Evolutionary conservation across 768 basidiomycete species (phyloP).

Genomic region (Pisolithus sp.): DNA sequence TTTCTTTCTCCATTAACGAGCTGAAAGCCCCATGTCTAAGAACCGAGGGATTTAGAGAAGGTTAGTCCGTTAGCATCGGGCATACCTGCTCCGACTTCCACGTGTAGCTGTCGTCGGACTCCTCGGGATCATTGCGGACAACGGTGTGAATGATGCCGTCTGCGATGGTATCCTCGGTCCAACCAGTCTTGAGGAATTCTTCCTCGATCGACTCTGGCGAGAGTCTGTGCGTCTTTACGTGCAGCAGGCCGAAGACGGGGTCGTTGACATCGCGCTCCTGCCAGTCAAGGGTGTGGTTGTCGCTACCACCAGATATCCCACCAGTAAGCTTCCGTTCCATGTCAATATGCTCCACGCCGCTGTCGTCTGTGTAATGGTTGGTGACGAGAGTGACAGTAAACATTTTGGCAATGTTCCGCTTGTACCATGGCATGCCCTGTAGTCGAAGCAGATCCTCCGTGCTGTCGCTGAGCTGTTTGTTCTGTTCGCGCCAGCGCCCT

Average conservation of each 20-base stretch:
- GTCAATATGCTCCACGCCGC: slow-evolving; percentile 57
- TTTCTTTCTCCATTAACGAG: slow-evolving; percentile 51
- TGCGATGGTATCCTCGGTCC: slow-evolving; percentile 35
- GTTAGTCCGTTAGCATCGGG: slow-evolving; percentile 4
- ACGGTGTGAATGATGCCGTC: slow-evolving; percentile 30
- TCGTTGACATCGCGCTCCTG: slow-evolving; percentile 45
- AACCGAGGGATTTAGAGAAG: background rate
- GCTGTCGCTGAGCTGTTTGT: slow-evolving; percentile 57
- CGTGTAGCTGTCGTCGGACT: slow-evolving; percentile 43
- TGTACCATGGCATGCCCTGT: slow-evolving; percentile 72
- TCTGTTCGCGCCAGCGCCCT: slow-evolving; percentile 33
- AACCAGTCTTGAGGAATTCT: slow-evolving; percentile 36
- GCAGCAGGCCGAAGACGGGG: slow-evolving; percentile 53
- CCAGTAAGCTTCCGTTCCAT: slow-evolving; percentile 61
- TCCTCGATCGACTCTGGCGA: slow-evolving; percentile 41
- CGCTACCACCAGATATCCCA: slow-evolving; percentile 51
- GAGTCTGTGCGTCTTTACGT: slow-evolving; percentile 48
- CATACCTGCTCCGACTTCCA: slow-evolving; percentile 64
- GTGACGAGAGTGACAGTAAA: slow-evolving; percentile 54
- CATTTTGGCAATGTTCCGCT: slow-evolving; percentile 50
- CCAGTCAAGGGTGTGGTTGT: slow-evolving; percentile 56
- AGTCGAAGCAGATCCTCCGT: slow-evolving; percentile 58
- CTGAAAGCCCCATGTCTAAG: slow-evolving; percentile 58
- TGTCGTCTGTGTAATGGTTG: slow-evolving; percentile 60
- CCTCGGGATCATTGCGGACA: slow-evolving; percentile 54